phyloP scores from a whole-genome alignment of 2,329 filamentous ascomycete species.

The Fusarium coicis region DNA sequence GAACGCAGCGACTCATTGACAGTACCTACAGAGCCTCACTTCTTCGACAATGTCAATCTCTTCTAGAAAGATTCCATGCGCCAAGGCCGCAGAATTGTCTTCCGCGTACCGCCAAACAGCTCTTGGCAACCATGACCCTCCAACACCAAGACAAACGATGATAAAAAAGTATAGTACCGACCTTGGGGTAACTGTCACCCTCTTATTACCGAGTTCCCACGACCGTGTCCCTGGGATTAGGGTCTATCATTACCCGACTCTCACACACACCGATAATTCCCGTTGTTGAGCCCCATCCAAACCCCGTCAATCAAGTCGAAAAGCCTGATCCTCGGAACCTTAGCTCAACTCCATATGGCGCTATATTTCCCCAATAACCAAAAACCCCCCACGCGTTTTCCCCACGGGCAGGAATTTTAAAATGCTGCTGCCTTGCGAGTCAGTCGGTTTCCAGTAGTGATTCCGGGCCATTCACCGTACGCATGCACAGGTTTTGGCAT shows the following conservation, averaged over 20 bases:
- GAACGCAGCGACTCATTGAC: neutral
- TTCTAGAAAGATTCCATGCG: conserved; percentile 1
- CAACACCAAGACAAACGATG: neutral
- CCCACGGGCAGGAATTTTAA: conserved; percentile 19
- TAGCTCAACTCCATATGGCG: neutral
- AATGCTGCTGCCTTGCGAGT: conserved; percentile 9
- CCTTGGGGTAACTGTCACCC: neutral
- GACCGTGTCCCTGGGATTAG: neutral
- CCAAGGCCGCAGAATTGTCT: conserved; percentile 2
- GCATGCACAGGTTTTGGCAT: neutral
- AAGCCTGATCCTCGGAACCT: neutral
- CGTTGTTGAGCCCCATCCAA: neutral
- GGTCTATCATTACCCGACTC: neutral
- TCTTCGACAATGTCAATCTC: neutral
- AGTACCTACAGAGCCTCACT: too few species aligned
- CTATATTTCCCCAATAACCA: neutral
- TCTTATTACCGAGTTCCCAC: neutral
- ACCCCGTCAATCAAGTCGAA: too few species aligned
- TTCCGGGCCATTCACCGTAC: neutral
- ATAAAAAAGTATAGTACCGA: neutral
- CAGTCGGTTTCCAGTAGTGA: neutral
- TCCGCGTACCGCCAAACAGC: neutral
- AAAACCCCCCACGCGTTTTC: conserved; percentile 9
- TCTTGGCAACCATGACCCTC: neutral
- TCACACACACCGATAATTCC: neutral